Evolutionary conservation across 768 basidiomycete genomes (phyloP).

Genomic region (Phanerochaete carnosa): DNA sequence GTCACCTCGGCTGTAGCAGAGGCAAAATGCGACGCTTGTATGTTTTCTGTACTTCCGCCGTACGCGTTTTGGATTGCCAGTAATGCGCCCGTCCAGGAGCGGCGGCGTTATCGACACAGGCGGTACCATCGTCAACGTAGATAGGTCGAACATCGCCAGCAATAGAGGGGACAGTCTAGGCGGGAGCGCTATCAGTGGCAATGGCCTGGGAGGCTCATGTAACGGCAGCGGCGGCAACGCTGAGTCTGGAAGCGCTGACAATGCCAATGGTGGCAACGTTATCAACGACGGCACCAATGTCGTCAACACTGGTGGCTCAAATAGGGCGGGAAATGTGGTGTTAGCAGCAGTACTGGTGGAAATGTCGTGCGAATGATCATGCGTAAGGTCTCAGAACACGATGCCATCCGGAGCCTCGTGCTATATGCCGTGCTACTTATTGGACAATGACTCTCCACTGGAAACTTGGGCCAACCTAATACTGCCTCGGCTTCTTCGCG

Average conservation of each 20-base stretch:
- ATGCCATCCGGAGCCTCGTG: too few relatives aligned
- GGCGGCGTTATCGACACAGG: too few relatives aligned
- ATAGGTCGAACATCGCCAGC: too few relatives aligned
- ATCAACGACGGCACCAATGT: neutral
- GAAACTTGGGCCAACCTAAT: too few relatives aligned
- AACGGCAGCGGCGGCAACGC: constrained; percentile 5
- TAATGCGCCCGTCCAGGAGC: neutral
- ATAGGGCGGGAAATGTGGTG: constrained; percentile 1
- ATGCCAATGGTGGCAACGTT: constrained; percentile 4
- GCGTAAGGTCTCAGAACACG: neutral
- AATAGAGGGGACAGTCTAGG: neutral
- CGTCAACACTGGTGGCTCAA: neutral
- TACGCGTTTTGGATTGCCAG: neutral
- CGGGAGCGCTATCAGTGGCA: constrained; percentile 2
- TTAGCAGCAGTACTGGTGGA: constrained; percentile 6
- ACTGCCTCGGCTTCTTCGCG: too few relatives aligned
- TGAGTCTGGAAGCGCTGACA: neutral
- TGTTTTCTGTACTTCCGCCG: neutral
- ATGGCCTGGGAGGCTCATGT: neutral
- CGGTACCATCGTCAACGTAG: too few relatives aligned
- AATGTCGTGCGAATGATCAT: neutral
- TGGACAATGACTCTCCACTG: too few relatives aligned
- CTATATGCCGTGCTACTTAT: too few relatives aligned
- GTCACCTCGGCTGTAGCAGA: neutral
- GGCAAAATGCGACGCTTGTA: neutral